Conservation (phyloP, 2,329 filamentous ascomycete genomes). For the Ceratocystis eucalypticola region DNA sequence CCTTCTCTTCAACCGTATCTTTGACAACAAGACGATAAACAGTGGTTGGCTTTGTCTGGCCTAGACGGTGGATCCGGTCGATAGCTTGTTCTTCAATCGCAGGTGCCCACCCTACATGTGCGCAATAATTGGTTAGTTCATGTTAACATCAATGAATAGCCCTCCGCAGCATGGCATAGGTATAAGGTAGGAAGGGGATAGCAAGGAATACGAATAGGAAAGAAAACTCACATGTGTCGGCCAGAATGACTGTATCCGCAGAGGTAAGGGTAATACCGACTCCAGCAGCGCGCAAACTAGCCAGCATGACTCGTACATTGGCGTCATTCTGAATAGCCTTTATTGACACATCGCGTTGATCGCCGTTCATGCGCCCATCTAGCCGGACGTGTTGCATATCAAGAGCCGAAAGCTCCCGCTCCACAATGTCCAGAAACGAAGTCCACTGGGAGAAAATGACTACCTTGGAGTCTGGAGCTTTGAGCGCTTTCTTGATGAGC, state of each 20-base stretch:
- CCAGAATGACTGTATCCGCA: constrained; percentile 72
- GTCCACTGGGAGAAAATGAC: constrained; percentile 71
- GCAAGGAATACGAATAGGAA: not conserved
- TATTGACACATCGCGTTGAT: constrained; percentile 59
- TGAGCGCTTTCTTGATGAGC: constrained; percentile 56
- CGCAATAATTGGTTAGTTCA: not conserved
- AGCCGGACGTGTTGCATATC: constrained; percentile 56
- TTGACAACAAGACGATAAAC: constrained; percentile 76
- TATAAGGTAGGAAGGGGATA: not conserved
- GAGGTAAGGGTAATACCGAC: constrained; percentile 78
- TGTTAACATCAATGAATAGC: no score
- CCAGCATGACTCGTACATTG: constrained; percentile 61
- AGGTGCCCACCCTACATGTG: constrained; percentile 60
- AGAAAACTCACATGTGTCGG: constrained; percentile 50
- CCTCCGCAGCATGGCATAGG: no score
- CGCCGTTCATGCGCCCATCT: constrained; percentile 64
- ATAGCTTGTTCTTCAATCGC: constrained; percentile 87
- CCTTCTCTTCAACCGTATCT: constrained; percentile 64
- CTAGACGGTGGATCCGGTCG: constrained; percentile 74
- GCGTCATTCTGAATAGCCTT: constrained; percentile 52
- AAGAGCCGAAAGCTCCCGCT: constrained; percentile 49
- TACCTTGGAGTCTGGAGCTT: constrained; percentile 51
- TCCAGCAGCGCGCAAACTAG: constrained; percentile 67
- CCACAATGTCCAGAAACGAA: constrained; percentile 56
- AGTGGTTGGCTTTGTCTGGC: constrained; percentile 64